A percentile compares a stretch with the other conserved stretches of the same genome.
Evolutionary conservation across 345 rosid genomes (phyloP).

Genomic region (Brassica juncea): DNA sequence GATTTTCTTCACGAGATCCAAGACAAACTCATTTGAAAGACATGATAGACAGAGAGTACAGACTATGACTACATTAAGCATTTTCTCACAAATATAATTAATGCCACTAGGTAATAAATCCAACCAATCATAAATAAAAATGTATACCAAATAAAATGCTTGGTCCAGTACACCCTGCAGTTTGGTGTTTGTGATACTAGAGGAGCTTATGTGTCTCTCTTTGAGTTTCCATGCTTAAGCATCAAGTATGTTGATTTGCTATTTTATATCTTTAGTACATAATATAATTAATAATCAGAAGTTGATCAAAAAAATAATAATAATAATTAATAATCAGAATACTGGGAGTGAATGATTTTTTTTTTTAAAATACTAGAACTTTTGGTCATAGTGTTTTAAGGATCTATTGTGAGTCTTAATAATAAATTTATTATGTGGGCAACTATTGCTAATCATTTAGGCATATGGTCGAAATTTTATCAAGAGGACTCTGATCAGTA

Average conservation of each 20-base stretch:
- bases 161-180: not conserved
- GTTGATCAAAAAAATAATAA: no score
- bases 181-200: not conserved
- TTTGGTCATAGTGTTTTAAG: not conserved
- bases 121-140: constrained; percentile 1
- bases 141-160: not conserved
- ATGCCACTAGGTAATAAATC: constrained; percentile 5
- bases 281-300: not conserved
- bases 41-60: not conserved
- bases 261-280: not conserved
- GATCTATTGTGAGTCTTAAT: not conserved
- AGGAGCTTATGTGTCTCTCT: not conserved
- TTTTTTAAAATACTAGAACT: not conserved
- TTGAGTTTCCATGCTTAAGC: not conserved
- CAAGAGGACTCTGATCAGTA: constrained; percentile 1
- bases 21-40: constrained; percentile 23
- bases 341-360: not conserved
- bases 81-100: constrained; percentile 1
- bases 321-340: not conserved
- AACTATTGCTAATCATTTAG: not conserved
- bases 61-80: not conserved
- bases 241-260: not conserved
- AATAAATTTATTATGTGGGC: not conserved
- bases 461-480: not conserved
- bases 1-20: constrained; percentile 22